Percentiles rank a stretch among this genome's conserved stretches.
Conservation (phyloP, 2,329 filamentous ascomycete genomes). For the Pyrenochaeta sp. region DNA sequence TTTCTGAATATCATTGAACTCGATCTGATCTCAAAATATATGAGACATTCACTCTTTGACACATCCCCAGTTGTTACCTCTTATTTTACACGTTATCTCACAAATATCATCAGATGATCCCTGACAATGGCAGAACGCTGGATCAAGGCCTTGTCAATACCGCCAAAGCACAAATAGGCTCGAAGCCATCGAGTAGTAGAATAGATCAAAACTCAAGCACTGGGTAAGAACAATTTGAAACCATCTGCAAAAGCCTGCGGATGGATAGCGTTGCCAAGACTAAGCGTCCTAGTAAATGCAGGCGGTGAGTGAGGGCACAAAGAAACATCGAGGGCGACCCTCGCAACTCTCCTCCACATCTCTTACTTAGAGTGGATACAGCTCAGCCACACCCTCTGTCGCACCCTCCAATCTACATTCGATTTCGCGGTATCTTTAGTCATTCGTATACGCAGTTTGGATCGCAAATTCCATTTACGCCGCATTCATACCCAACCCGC, state of each 20-base stretch:
- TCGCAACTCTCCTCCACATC: slow-evolving; percentile 16
- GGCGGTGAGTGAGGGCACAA: slow-evolving; percentile 31
- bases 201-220: too few species aligned
- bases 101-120: too few species aligned
- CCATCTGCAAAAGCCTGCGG: too few species aligned
- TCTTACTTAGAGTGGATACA: slow-evolving; percentile 3
- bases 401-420: neutral
- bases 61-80: neutral
- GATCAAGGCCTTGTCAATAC: too few species aligned
- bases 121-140: too few species aligned
- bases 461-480: neutral
- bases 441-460: neutral
- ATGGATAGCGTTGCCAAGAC: too few species aligned
- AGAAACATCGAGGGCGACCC: slow-evolving; percentile 17
- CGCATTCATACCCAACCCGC: neutral
- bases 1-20: slow-evolving; percentile 18
- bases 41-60: neutral
- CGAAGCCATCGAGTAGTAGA: too few species aligned
- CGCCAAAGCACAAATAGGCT: too few species aligned
- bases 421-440: neutral
- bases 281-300: neutral
- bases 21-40: slow-evolving; percentile 8
- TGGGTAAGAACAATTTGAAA: too few species aligned
- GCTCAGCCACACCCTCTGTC: neutral
- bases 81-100: too few species aligned